phyloP scores from a whole-genome alignment of 345 rosid genomes.

The Arabis hirsuta region DNA sequence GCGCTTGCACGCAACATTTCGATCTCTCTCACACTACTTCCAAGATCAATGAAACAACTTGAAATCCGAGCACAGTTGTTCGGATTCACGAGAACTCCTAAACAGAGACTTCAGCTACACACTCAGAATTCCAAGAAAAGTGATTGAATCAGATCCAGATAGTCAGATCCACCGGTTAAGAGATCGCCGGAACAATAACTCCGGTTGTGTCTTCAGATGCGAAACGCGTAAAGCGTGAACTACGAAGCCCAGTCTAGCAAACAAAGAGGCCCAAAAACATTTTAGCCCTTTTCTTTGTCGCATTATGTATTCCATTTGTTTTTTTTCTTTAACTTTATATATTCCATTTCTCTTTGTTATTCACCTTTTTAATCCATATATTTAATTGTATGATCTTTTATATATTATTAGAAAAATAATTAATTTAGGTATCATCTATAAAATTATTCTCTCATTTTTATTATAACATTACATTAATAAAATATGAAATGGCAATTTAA shows the following conservation, averaged over 20 bases:
- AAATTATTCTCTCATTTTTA: too few species aligned
- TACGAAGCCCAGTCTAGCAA: constrained; percentile 16
- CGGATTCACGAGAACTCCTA: constrained; percentile 13
- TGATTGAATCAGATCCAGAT: constrained; percentile 34
- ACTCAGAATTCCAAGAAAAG: background rate
- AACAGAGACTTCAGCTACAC: too few species aligned
- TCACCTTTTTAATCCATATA: too few species aligned
- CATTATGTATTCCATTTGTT: too few species aligned
- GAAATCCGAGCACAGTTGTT: constrained; percentile 24
- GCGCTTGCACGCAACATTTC: constrained; percentile 90
- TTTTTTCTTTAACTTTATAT: too few species aligned
- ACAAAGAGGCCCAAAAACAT: constrained; percentile 25
- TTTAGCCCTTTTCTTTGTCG: constrained; percentile 12
- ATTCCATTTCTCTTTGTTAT: too few species aligned
- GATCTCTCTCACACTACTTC: constrained; percentile 1
- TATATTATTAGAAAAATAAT: too few species aligned
- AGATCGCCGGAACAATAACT: constrained; percentile 21
- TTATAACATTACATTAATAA: too few species aligned
- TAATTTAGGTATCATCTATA: too few species aligned
- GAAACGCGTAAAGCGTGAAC: constrained; percentile 21
- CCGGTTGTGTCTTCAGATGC: constrained; percentile 35
- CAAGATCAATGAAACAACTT: constrained; percentile 30
- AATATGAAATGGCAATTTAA: too few species aligned
- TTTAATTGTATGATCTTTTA: too few species aligned
- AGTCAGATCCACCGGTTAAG: constrained; percentile 28